These are phyloP conservation scores for Goffeauzyma gilvescens DNA, from an alignment of 768 basidiomycete species.

Conservation along the genomic window DNA sequence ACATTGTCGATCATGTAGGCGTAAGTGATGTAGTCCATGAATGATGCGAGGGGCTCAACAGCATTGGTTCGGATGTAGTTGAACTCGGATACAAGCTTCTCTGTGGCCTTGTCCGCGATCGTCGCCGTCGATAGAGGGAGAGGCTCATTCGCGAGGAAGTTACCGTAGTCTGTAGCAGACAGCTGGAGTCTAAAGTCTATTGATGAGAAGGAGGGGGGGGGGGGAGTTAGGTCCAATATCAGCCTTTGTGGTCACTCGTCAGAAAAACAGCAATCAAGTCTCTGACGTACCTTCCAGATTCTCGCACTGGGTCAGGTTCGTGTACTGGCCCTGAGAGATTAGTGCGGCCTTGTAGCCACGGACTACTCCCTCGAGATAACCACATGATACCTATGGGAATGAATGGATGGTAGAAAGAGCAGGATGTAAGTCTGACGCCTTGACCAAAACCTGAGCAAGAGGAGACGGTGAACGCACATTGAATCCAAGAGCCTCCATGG, in stretches of 20 bases:
- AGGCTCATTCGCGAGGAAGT: slow-evolving; percentile 91
- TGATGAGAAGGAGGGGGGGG: background rate
- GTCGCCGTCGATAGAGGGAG: slow-evolving; percentile 81
- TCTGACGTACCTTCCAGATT: slow-evolving; percentile 63
- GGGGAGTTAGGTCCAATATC: background rate
- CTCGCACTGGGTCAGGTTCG: slow-evolving; percentile 91
- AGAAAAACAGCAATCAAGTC: background rate
- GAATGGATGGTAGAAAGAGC: background rate
- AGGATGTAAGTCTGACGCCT: background rate
- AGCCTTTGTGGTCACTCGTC: too few species aligned
- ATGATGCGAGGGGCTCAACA: slow-evolving; percentile 71
- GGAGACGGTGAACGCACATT: slow-evolving; percentile 20
- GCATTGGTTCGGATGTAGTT: slow-evolving; percentile 81
- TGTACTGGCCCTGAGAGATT: slow-evolving; percentile 71
- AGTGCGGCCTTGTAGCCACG: slow-evolving; percentile 88
- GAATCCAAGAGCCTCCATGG: slow-evolving; percentile 33
- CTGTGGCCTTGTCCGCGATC: slow-evolving; percentile 90
- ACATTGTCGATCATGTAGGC: slow-evolving; percentile 99
- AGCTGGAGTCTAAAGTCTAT: slow-evolving; percentile 88
- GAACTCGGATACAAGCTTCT: slow-evolving; percentile 90
- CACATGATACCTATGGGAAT: slow-evolving; percentile 24
- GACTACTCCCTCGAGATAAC: slow-evolving; percentile 36
- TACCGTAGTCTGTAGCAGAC: slow-evolving; percentile 91
- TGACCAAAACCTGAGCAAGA: background rate
- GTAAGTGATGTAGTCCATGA: slow-evolving; percentile 95